These are phyloP conservation scores for Tuber umbilicatum DNA, from an alignment of 495 filamentous ascomycete genomes.

Conservation along the genomic window DNA sequence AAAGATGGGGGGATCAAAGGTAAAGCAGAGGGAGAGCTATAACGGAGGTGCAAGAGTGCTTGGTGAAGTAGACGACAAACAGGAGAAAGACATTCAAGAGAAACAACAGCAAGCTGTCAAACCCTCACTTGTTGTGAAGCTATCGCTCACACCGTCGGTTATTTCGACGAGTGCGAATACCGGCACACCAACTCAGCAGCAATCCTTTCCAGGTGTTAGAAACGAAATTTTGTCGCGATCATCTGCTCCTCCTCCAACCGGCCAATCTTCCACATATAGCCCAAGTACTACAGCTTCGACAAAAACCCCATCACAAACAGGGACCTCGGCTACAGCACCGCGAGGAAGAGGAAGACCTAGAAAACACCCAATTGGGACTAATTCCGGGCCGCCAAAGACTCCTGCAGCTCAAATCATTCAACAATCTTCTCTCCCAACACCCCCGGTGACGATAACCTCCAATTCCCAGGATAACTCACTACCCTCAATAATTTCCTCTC, in stretches of 20 bases:
- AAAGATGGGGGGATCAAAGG: not conserved
- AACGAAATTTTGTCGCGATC: not conserved
- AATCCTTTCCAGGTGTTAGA: not conserved
- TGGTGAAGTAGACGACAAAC: conserved; percentile 27
- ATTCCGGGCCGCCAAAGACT: not conserved
- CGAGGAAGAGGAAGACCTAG: not conserved
- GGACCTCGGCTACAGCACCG: not conserved
- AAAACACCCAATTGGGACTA: not conserved
- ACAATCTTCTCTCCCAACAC: not conserved
- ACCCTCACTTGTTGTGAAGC: not conserved
- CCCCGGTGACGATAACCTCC: not conserved
- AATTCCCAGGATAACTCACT: not conserved
- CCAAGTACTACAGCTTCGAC: not conserved
- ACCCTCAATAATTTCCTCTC: not conserved
- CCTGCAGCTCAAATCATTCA: not conserved
- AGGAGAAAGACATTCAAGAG: conserved; percentile 24
- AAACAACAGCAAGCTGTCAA: not conserved
- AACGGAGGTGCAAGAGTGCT: conserved; percentile 21
- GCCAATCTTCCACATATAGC: not conserved
- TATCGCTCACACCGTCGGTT: not conserved
- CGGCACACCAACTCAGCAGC: not conserved
- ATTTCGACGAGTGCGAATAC: not conserved
- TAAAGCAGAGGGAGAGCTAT: not conserved
- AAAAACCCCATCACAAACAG: not conserved
- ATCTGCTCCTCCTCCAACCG: not conserved